Percentiles rank a stretch among this genome's conserved stretches.
phyloP scores from a whole-genome alignment of 108 stramenopile genomes.

The Cyclotella atomus region DNA sequence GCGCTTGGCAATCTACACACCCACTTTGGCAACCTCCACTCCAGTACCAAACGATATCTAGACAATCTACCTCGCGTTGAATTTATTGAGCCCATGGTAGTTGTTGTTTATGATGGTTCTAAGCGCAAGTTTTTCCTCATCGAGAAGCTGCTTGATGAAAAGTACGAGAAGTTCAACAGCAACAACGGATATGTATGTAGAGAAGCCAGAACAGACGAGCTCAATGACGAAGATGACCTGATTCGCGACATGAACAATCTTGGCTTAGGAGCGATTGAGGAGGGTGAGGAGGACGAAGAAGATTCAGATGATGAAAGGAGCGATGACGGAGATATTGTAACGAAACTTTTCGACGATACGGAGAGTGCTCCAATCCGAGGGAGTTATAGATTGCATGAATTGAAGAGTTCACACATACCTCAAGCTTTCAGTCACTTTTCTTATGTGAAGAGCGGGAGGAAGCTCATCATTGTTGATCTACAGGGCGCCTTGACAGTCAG shows the following conservation, averaged over 20 bases:
- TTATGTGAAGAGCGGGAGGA: conserved; percentile 41
- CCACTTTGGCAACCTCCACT: conserved; percentile 12
- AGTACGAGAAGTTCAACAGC: conserved; percentile 52
- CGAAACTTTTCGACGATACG: conserved; percentile 17
- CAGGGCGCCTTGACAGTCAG: conserved; percentile 49
- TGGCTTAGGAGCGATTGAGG: conserved; percentile 54
- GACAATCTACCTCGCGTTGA: conserved; percentile 27
- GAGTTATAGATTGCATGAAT: conserved; percentile 10
- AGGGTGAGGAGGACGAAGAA: conserved; percentile 43
- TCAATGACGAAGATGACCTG: conserved; percentile 22
- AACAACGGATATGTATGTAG: conserved; percentile 41
- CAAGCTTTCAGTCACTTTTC: conserved; percentile 62
- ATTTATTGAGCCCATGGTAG: conserved; percentile 47
- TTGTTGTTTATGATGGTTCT: conserved; percentile 27
- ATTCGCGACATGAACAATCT: conserved; percentile 4
- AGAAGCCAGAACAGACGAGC: neutral
- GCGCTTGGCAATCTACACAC: conserved; percentile 20
- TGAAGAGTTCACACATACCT: conserved; percentile 33
- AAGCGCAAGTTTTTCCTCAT: conserved; percentile 33
- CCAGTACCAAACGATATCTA: conserved; percentile 6
- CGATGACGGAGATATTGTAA: conserved; percentile 9
- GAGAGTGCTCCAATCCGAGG: conserved; percentile 8
- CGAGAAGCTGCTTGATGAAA: conserved; percentile 44
- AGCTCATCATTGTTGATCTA: conserved; percentile 57
- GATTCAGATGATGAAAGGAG: conserved; percentile 20